Conservation (phyloP, 1,284 basidiomycete genomes). For the Mrakiaceae sp. region DNA sequence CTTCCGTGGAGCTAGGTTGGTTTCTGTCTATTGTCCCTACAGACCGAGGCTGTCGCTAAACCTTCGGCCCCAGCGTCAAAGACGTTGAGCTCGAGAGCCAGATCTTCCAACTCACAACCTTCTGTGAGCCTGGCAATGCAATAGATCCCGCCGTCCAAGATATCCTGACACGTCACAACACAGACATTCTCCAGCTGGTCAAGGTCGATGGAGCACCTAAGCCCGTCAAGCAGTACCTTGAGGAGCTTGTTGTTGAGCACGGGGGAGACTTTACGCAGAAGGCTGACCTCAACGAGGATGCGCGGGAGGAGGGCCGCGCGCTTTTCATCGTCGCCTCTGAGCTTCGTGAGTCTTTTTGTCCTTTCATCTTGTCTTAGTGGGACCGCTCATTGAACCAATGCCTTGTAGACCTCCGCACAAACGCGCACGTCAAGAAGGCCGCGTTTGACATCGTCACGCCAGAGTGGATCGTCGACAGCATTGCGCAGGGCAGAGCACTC, state of each 20-base stretch:
- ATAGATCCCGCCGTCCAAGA: no score
- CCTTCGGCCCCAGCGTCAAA: conserved; percentile 45
- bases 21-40: no score
- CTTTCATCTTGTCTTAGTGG: conserved; percentile 1
- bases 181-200: no score
- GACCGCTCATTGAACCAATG: not conserved
- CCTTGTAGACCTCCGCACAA: conserved; percentile 7
- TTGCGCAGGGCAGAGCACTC: conserved; percentile 44
- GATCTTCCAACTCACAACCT: conserved; percentile 61
- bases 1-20: no score
- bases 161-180: no score
- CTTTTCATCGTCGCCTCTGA: conserved; percentile 54
- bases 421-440: conserved; percentile 26
- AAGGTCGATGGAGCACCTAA: conserved; percentile 9
- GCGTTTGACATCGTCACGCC: conserved; percentile 65
- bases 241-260: conserved; percentile 50
- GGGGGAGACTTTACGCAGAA: conserved; percentile 65
- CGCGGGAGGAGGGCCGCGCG: conserved; percentile 41
- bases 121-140: conserved; percentile 46
- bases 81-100: conserved; percentile 48
- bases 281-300: conserved; percentile 29
- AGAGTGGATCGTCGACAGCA: conserved; percentile 68
- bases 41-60: no score
- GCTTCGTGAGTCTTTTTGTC: conserved; percentile 34
- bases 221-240: conserved; percentile 28